Base-by-base conservation (phyloP, 305 asterid genomes). In the Rubia balearica region DNA sequence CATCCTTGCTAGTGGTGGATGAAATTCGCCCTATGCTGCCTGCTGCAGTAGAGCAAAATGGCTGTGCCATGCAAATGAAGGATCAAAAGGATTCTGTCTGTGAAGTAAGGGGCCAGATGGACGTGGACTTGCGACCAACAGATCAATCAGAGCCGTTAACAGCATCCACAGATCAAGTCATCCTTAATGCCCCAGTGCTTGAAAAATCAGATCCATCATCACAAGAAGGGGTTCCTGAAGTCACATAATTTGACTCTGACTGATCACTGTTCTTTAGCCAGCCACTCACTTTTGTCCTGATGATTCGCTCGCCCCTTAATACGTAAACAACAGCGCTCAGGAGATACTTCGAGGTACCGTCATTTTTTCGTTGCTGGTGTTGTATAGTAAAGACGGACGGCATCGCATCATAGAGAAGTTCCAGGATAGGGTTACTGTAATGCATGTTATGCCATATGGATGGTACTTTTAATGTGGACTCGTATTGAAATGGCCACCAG, bases 101-200 rank as follows among this genome's bases (percentile, higher is more conserved):
- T 22, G 68, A 85, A 13, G 68, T 7, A 10, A 71, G 71, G 36
- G 68, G 74, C 61, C 80, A 46, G 51, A 77, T 76, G 60, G 82
- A 83, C 65, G 19, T 72, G 24, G 55, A 46, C 70, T 65, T 38
- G 51, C 77, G 66, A 57, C 79, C 70, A 59, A 65, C 79, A 51
- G 77, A 71, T 73, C 80, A 66, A 71, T 68, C 56, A 68, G 79
- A 73, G 61, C 77, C 77, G 14, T n/a, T n/a, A 17, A 72, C 73
- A 8, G 67, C 80, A 59, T 49, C 73, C 24, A 42, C 84, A 24
- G 85, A 84, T 46, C 82, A 74, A 74, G 87, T 85, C 87, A 71
- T 78, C 71, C 69, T 87, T 74, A 94, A 83, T 55, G 79, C 74
- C 11, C 83, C 83, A 48, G 80, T 73, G 69, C 65, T 82, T 17